phyloP scores from a whole-genome alignment of 257 asterid genomes.

The Phtheirospermum japonicum region DNA sequence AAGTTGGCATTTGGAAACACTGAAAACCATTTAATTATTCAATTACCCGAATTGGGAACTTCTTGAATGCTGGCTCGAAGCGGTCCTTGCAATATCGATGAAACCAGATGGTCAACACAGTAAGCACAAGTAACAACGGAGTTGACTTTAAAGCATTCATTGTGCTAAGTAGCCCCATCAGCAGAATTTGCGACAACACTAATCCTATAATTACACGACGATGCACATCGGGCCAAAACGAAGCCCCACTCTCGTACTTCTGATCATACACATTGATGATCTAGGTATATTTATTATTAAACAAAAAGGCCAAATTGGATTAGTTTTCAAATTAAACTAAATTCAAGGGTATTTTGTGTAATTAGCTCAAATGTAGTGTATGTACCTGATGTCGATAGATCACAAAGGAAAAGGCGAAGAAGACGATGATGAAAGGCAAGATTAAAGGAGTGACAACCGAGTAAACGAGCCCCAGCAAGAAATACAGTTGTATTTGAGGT shows the following conservation, averaged over 20 bases:
- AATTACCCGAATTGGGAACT: slow-evolving; percentile 74
- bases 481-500: slow-evolving; percentile 78
- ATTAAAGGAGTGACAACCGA: slow-evolving; percentile 69
- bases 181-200: slow-evolving; percentile 63
- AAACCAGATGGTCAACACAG: slow-evolving; percentile 77
- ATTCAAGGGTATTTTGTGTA: background rate
- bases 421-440: slow-evolving; percentile 76
- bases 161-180: slow-evolving; percentile 77
- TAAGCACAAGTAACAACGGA: slow-evolving; percentile 57
- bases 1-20: background rate
- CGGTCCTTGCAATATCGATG: slow-evolving; percentile 68
- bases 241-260: slow-evolving; percentile 89
- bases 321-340: background rate
- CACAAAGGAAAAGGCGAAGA: slow-evolving; percentile 69
- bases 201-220: slow-evolving; percentile 61
- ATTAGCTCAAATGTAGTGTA: background rate
- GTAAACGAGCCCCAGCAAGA: slow-evolving; percentile 76
- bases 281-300: slow-evolving; percentile 31
- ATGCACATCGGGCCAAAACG: slow-evolving; percentile 90
- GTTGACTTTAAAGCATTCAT: slow-evolving; percentile 52
- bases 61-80: slow-evolving; percentile 64
- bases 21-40: too few species aligned
- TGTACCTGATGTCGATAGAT: slow-evolving; percentile 87
- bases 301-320: slow-evolving; percentile 12
- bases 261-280: slow-evolving; percentile 88